Conservation (phyloP, 805 yeast genomes). For the Kuraishia floccosa region DNA sequence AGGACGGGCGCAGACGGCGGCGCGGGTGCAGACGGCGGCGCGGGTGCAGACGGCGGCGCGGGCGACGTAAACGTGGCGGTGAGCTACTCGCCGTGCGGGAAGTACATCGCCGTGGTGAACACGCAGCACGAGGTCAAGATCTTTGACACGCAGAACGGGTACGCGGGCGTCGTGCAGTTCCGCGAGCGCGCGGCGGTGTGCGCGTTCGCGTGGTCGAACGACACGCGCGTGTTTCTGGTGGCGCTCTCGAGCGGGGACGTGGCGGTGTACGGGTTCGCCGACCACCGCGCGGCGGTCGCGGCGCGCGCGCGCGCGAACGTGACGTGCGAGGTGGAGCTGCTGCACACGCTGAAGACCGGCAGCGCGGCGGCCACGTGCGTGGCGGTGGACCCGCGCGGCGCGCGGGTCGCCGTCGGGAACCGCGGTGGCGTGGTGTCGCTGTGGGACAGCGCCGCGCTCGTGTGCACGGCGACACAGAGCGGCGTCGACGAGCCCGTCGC, state of each 20-base stretch:
- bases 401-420: slow-evolving; percentile 27
- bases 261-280: slow-evolving; percentile 12
- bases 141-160: slow-evolving; percentile 17
- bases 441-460: slow-evolving; percentile 23
- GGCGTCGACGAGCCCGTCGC: slow-evolving; percentile 30
- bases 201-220: slow-evolving; percentile 26
- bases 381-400: slow-evolving; percentile 25
- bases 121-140: slow-evolving; percentile 19
- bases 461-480: slow-evolving; percentile 19
- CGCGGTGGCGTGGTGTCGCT: slow-evolving; percentile 34
- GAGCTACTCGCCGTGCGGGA: slow-evolving; percentile 28
- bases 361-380: slow-evolving; percentile 26
- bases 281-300: not conserved
- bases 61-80: slow-evolving; percentile 11
- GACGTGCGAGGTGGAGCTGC: slow-evolving; percentile 3
- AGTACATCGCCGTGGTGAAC: slow-evolving; percentile 24
- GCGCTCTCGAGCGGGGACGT: slow-evolving; percentile 28
- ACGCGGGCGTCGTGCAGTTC: slow-evolving; percentile 10
- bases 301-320: not conserved
- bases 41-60: slow-evolving; percentile 8
- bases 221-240: slow-evolving; percentile 16
- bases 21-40: slow-evolving; percentile 6
- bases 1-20: slow-evolving; percentile 8
- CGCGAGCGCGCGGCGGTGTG: slow-evolving; percentile 17
- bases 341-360: slow-evolving; percentile 21